These are phyloP conservation scores for Botrytis byssoidea DNA, from an alignment of 2,329 filamentous ascomycete species.

Conservation along the genomic window DNA sequence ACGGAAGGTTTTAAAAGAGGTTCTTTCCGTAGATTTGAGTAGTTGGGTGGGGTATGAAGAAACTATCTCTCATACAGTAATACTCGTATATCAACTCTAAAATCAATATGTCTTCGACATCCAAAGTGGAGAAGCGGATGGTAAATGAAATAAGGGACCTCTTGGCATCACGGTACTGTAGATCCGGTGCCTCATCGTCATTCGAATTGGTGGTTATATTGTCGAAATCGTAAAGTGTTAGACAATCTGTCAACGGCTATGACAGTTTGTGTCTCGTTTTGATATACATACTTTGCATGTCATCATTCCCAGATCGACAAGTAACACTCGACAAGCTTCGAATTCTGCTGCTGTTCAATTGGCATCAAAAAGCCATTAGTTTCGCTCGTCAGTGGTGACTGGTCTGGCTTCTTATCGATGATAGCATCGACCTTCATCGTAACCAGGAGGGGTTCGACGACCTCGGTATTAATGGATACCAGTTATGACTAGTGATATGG, in stretches of 20 bases:
- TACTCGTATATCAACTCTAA: background rate
- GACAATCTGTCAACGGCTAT: background rate
- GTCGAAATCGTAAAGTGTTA: background rate
- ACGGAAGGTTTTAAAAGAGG: background rate
- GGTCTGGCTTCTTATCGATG: background rate
- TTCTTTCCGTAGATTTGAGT: background rate
- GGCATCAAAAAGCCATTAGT: background rate
- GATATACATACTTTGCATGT: background rate
- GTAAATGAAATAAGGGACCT: background rate
- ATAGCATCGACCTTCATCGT: background rate
- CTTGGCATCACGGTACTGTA: background rate
- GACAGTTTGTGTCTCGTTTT: background rate
- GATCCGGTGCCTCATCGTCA: background rate
- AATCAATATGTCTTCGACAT: background rate
- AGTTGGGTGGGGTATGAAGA: background rate
- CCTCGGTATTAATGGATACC: background rate
- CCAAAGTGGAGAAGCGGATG: background rate
- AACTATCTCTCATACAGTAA: background rate
- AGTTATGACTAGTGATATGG: background rate
- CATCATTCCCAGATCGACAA: background rate
- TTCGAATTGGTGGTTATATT: background rate
- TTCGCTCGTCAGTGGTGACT: background rate
- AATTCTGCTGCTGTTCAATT: background rate
- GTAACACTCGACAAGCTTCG: background rate
- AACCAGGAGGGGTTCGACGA: background rate